These are phyloP conservation scores for Rhizodiscina lignyota DNA, from an alignment of 495 filamentous ascomycete species.

Conservation along the genomic window DNA sequence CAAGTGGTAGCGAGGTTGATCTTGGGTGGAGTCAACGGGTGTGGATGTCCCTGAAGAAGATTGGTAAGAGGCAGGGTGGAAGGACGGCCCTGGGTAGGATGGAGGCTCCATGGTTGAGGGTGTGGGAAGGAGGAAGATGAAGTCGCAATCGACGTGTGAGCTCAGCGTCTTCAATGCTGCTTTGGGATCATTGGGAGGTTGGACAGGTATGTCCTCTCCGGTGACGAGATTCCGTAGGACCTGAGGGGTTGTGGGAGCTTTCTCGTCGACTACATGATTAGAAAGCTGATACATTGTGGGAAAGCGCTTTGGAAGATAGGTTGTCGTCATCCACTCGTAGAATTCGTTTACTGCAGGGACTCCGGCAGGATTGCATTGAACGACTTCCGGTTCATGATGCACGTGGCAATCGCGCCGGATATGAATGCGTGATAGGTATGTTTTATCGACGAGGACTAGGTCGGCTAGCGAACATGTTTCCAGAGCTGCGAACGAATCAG, in stretches of 20 bases:
- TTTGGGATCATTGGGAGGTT: constrained; percentile 11
- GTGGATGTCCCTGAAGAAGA: neutral
- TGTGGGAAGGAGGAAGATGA: constrained; percentile 52
- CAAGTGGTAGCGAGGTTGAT: constrained; percentile 31
- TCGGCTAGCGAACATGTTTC: constrained; percentile 37
- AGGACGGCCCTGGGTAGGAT: too few relatives aligned
- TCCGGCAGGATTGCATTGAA: constrained; percentile 26
- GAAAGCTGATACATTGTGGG: constrained; percentile 40
- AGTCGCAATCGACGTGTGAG: constrained; percentile 53
- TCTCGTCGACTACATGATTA: neutral
- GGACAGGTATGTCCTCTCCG: constrained; percentile 24
- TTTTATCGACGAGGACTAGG: constrained; percentile 49
- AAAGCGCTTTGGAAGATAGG: constrained; percentile 49
- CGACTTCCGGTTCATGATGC: constrained; percentile 26
- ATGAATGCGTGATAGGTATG: constrained; percentile 38
- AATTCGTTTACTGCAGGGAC: constrained; percentile 40
- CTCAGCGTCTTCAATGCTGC: constrained; percentile 33
- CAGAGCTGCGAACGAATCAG: constrained; percentile 23
- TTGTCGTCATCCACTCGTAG: constrained; percentile 44
- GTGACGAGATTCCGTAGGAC: constrained; percentile 27
- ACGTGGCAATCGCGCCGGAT: constrained; percentile 34
- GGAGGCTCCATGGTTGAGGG: too few relatives aligned
- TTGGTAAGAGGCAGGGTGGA: too few relatives aligned
- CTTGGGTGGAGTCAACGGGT: neutral
- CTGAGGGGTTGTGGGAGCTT: constrained; percentile 1